Percentiles rank a stretch among this genome's conserved stretches.
Evolutionary conservation across 805 yeast genomes (phyloP).

Genomic region (Priceomyces fermenticarens): DNA sequence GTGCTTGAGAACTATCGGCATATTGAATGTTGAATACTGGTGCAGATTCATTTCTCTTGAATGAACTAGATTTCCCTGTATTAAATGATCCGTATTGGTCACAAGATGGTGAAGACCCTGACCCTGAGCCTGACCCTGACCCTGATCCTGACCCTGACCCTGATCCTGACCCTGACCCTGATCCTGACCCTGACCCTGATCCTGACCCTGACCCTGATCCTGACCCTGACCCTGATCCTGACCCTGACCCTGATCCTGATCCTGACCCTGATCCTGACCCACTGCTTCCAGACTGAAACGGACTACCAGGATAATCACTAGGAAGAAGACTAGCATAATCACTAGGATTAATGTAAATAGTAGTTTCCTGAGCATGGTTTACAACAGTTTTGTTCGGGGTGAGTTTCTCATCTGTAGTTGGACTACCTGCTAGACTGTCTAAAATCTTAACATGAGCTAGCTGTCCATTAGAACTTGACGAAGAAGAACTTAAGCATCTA

Average conservation of each 20-base stretch:
- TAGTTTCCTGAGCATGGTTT: neutral
- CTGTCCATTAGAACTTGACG: neutral
- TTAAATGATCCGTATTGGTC: constrained; percentile 48
- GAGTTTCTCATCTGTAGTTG: neutral
- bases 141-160: constrained; percentile 3
- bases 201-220: constrained; percentile 9
- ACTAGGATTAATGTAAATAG: neutral
- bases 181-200: too few species aligned
- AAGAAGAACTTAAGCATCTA: constrained; percentile 13
- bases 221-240: constrained; percentile 9
- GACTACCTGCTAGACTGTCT: too few species aligned
- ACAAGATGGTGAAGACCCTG: constrained; percentile 33
- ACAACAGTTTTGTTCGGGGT: neutral
- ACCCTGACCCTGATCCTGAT: constrained; percentile 3
- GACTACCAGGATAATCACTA: neutral
- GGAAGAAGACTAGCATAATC: neutral
- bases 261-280: neutral
- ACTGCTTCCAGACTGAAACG: neutral
- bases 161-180: too few species aligned
- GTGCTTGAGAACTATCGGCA: constrained; percentile 48
- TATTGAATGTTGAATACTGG: constrained; percentile 41
- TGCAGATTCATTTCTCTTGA: constrained; percentile 38
- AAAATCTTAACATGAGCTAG: too few species aligned
- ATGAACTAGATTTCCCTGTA: constrained; percentile 36
- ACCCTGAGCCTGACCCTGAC: constrained; percentile 7